Percentiles rank a stretch among this genome's conserved stretches.
Conservation (phyloP, 306 rosid genomes). For the Castanea mollissima region DNA sequence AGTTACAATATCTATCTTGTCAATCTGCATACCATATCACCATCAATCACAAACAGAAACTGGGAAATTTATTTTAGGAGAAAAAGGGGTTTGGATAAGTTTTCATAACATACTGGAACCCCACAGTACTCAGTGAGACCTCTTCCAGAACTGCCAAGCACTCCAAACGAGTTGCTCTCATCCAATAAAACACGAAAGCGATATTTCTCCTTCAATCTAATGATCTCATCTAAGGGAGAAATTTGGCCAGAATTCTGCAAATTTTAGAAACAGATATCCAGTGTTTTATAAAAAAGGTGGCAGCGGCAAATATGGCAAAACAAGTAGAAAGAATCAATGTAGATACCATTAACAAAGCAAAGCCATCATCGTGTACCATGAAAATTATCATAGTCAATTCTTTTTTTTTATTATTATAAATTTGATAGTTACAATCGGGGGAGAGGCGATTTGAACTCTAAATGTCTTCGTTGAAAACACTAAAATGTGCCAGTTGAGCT, state of each 20-base stretch:
- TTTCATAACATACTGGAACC: constrained; percentile 68
- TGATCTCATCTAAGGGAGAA: constrained; percentile 87
- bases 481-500: too few relatives aligned
- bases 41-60: constrained; percentile 34
- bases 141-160: constrained; percentile 88
- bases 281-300: background rate
- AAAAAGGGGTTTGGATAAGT: background rate
- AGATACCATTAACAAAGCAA: background rate
- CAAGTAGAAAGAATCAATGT: background rate
- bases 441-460: too few relatives aligned
- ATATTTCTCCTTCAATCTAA: constrained; percentile 84
- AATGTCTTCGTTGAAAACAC: too few relatives aligned
- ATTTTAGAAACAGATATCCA: constrained; percentile 1
- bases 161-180: constrained; percentile 98
- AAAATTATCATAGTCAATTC: background rate
- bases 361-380: background rate
- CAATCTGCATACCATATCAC: constrained; percentile 57
- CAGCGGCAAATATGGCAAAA: background rate
- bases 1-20: constrained; percentile 85
- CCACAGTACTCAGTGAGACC: constrained; percentile 80
- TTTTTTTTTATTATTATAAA: too few relatives aligned
- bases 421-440: too few relatives aligned
- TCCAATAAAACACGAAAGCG: constrained; percentile 86
- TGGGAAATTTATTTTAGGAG: background rate
- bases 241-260: constrained; percentile 95